phyloP scores from a whole-genome alignment of 1,139 yeast genomes.

The Geotrichum reessii region DNA sequence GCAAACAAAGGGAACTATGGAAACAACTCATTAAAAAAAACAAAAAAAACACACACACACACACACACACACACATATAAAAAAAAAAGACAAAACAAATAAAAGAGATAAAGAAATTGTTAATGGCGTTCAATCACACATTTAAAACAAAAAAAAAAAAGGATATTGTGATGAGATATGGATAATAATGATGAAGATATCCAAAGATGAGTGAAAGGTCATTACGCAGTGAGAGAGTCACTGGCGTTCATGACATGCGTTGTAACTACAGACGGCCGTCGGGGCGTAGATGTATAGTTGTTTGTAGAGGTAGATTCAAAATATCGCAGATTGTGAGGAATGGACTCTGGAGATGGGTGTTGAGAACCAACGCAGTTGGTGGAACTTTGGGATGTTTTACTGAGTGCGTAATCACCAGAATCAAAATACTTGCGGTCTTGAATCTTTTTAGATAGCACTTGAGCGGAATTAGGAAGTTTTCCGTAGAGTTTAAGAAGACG shows the following conservation, averaged over 20 bases:
- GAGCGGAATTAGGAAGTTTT: constrained; percentile 79
- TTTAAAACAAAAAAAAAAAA: background rate
- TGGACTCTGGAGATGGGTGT: constrained; percentile 16
- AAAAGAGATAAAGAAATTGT: background rate
- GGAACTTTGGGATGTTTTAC: constrained; percentile 44
- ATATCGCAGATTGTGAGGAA: constrained; percentile 5
- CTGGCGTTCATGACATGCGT: constrained; percentile 11
- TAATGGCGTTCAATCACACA: background rate
- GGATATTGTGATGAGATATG: background rate
- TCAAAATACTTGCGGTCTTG: constrained; percentile 88
- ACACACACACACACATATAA: background rate
- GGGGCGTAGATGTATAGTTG: background rate
- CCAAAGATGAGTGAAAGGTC: background rate
- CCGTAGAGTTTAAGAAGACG: constrained; percentile 74
- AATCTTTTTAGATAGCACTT: constrained; percentile 64
- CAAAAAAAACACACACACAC: background rate
- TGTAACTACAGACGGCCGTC: background rate
- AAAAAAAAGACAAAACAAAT: background rate
- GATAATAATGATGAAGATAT: background rate
- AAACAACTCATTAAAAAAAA: background rate
- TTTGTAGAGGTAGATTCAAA: background rate
- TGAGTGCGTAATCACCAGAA: constrained; percentile 95
- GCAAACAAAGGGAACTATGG: background rate
- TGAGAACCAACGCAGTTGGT: constrained; percentile 2
- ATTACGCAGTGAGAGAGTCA: constrained; percentile 3